Evolutionary conservation across 2,329 filamentous ascomycete genomes (phyloP), one percentile per base, ranked within the genome.

Genomic region (Pseudogymnoascus sp.): DNA sequence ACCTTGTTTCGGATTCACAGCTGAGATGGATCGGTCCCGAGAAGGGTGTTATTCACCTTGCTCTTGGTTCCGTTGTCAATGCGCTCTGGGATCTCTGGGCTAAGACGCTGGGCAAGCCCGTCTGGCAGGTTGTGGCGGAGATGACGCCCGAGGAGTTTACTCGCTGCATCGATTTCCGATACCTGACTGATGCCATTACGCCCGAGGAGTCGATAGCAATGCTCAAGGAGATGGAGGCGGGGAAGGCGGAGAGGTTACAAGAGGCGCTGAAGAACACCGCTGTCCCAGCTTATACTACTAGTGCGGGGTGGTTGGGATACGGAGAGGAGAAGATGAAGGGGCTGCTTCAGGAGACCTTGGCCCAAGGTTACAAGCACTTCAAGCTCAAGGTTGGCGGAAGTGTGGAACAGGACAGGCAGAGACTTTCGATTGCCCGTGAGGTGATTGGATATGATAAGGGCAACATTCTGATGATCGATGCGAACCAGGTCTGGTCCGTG

Each of bases 21-120:
- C 80, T 95, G 61, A 88, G 91, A 62, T 96, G 91, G 91, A 93
- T 96, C 70, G 91, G 91, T 0, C 91, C 91, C 0, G 91, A 96
- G 70, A 95, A 96, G 76, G 90, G 91, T 62, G 91, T 95, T 54
- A 93, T 93, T 67, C 91, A 96, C 75, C 88, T 96, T 8, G 91
- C 91, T 1, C 84, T 95, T 9, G 90, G 89, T 25, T 88, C 90
- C 50, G 87, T 95, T 11, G 88, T 94, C 69, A 96, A 96, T 73
- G 91, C 90, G 18, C 79, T 95, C 68, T 96, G 91, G 91, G 91
- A 96, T 72, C 82, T 96, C 16, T 95, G 91, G 90, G 90, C 89
- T 60, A 95, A 94, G 77, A 81, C 81, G 1, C 83, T 93, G 34
- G 80, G 81, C 65, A 95, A 96, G 79, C 91, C 91, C 6, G 89